These are phyloP conservation scores for Cryptosporidium baileyi DNA, from an alignment of 169 alveolate species.

Conservation along the genomic window DNA sequence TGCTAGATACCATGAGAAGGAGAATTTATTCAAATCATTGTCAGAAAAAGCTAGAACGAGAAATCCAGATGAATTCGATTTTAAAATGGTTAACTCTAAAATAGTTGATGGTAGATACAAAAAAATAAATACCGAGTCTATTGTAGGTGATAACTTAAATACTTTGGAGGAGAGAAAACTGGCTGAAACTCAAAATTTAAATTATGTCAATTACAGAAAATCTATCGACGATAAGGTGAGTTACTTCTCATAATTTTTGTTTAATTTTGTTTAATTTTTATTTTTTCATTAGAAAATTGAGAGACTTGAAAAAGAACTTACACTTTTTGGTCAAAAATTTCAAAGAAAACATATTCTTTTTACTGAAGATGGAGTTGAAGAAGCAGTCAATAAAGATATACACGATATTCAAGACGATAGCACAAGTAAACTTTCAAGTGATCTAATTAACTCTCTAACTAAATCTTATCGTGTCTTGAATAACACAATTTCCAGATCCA, in stretches of 20 bases:
- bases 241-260: background rate
- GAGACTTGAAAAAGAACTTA: constrained; percentile 27
- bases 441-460: constrained; percentile 1
- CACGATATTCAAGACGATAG: no score
- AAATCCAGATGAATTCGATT: constrained; percentile 66
- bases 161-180: constrained; percentile 35
- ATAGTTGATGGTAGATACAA: constrained; percentile 42
- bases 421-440: background rate
- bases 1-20: constrained; percentile 62
- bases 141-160: background rate
- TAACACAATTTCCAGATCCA: constrained; percentile 24
- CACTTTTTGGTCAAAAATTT: constrained; percentile 26
- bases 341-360: constrained; percentile 35
- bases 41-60: constrained; percentile 65
- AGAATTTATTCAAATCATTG: constrained; percentile 24
- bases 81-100: constrained; percentile 52
- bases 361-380: constrained; percentile 5
- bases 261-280: background rate
- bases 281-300: constrained; percentile 37
- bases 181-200: constrained; percentile 51
- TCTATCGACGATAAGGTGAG: constrained; percentile 62
- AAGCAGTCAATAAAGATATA: background rate
- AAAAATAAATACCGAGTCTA: background rate
- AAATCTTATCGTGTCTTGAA: constrained; percentile 38
- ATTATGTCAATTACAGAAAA: constrained; percentile 23